Percentiles rank a stretch among this genome's conserved stretches.
phyloP scores from a whole-genome alignment of 805 yeast genomes.

The Ogataea populi-albae region DNA sequence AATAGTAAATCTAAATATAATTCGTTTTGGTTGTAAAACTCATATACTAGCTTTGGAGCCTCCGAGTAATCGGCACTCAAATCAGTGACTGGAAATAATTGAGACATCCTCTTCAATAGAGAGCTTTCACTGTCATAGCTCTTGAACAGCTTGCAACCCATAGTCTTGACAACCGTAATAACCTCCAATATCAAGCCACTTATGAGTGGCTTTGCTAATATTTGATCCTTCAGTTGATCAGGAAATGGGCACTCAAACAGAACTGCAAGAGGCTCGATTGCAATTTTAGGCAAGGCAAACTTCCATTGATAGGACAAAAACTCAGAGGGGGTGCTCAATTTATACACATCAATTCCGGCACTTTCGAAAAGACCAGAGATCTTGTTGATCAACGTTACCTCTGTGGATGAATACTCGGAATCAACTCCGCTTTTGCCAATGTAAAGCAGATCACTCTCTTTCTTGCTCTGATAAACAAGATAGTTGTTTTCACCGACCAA shows the following conservation, averaged over 20 bases:
- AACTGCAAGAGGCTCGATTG: constrained; percentile 73
- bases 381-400: constrained; percentile 36
- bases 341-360: constrained; percentile 44
- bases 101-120: constrained; percentile 52
- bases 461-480: constrained; percentile 36
- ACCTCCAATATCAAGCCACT: constrained; percentile 78
- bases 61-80: constrained; percentile 35
- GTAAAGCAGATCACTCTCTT: constrained; percentile 46
- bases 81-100: constrained; percentile 37
- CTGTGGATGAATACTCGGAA: constrained; percentile 40
- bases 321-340: constrained; percentile 50
- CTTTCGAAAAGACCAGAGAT: constrained; percentile 37
- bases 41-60: constrained; percentile 63
- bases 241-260: constrained; percentile 72
- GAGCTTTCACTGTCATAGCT: constrained; percentile 68
- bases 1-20: constrained; percentile 72
- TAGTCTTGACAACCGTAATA: constrained; percentile 65
- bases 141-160: constrained; percentile 70
- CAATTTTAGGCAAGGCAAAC: constrained; percentile 72
- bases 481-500: constrained; percentile 32
- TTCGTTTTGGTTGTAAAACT: constrained; percentile 55
- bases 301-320: constrained; percentile 80
- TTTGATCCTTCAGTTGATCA: constrained; percentile 53
- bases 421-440: constrained; percentile 42
- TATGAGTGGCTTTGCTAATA: constrained; percentile 80